phyloP scores from a whole-genome alignment of 2,329 filamentous ascomycete species.

The Trichoderma gracile region DNA sequence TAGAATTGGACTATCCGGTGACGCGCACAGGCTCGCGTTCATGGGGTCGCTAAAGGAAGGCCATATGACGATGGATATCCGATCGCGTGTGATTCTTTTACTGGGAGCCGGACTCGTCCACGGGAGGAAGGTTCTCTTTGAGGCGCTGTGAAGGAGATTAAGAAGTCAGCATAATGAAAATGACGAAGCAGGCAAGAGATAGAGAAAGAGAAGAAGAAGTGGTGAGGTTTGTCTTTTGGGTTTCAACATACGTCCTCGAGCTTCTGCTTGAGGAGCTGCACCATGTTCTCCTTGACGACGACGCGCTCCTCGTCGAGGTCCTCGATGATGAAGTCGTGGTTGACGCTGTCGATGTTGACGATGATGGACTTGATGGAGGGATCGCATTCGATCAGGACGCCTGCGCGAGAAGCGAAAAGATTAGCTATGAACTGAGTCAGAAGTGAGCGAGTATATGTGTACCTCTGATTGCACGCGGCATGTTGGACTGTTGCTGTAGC shows the following conservation, averaged over 20 bases:
- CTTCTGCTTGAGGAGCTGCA: conserved; percentile 64
- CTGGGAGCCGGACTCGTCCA: conserved; percentile 56
- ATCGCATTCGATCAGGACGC: conserved; percentile 77
- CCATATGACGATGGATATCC: no score
- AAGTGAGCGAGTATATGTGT: neutral
- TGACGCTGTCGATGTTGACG: conserved; percentile 69
- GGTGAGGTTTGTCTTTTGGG: no score
- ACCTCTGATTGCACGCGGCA: conserved; percentile 62
- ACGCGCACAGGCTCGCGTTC: neutral
- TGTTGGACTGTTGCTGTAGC: conserved; percentile 35
- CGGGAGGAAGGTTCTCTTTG: conserved; percentile 53
- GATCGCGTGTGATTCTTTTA: conserved; percentile 30
- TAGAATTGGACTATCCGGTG: neutral
- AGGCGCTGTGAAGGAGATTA: conserved; percentile 42
- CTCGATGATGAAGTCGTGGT: conserved; percentile 75
- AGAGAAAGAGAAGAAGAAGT: neutral
- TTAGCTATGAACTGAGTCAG: neutral
- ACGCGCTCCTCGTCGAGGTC: conserved; percentile 77
- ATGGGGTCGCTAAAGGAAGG: no score
- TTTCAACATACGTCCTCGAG: conserved; percentile 63
- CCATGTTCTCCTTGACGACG: conserved; percentile 73
- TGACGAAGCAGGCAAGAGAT: conserved; percentile 7
- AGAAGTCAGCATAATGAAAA: conserved; percentile 1
- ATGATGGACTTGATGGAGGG: conserved; percentile 88
- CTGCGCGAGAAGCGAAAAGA: conserved; percentile 39